Evolutionary conservation across 1,139 yeast genomes (phyloP).

Genomic region (Eremothecium cymbalariae): DNA sequence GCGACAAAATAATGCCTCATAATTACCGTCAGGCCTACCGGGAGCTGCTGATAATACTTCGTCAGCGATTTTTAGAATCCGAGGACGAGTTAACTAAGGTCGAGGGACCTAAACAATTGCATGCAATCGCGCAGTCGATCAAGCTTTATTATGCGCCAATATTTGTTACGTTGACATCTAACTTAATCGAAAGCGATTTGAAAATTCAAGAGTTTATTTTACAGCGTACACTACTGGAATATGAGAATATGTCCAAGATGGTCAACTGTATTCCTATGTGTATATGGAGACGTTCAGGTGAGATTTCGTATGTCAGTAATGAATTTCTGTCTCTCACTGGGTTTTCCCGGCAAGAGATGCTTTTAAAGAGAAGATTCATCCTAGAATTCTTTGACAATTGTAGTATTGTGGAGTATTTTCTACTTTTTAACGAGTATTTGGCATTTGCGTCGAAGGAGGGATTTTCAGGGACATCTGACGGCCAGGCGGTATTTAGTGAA

Average conservation of each 20-base stretch:
- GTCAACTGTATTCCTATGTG: conserved; percentile 61
- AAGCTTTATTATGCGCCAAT: conserved; percentile 60
- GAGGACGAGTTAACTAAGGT: conserved; percentile 5
- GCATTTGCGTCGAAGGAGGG: conserved; percentile 60
- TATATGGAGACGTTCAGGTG: conserved; percentile 74
- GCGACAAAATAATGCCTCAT: conserved; percentile 44
- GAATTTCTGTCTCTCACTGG: conserved; percentile 62
- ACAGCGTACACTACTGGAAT: conserved; percentile 60
- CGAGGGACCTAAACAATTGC: conserved; percentile 39
- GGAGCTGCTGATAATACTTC: conserved; percentile 48
- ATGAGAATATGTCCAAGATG: conserved; percentile 41
- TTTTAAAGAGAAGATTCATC: conserved; percentile 46
- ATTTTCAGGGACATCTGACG: conserved; percentile 13
- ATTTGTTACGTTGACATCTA: conserved; percentile 63
- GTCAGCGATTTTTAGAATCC: conserved; percentile 37
- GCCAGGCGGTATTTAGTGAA: conserved; percentile 44
- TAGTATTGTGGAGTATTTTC: conserved; percentile 76
- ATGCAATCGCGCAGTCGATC: conserved; percentile 54
- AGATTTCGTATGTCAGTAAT: conserved; percentile 61
- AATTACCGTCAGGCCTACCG: conserved; percentile 64
- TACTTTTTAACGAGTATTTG: conserved; percentile 60
- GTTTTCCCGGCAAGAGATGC: conserved; percentile 29
- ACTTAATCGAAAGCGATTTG: conserved; percentile 56
- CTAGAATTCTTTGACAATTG: conserved; percentile 81
- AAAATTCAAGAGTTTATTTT: conserved; percentile 60